Percentiles rank a stretch among this genome's conserved stretches.
Evolutionary conservation across 2,329 filamentous ascomycete genomes (phyloP).

Genomic region (Aspergillus caelatus): DNA sequence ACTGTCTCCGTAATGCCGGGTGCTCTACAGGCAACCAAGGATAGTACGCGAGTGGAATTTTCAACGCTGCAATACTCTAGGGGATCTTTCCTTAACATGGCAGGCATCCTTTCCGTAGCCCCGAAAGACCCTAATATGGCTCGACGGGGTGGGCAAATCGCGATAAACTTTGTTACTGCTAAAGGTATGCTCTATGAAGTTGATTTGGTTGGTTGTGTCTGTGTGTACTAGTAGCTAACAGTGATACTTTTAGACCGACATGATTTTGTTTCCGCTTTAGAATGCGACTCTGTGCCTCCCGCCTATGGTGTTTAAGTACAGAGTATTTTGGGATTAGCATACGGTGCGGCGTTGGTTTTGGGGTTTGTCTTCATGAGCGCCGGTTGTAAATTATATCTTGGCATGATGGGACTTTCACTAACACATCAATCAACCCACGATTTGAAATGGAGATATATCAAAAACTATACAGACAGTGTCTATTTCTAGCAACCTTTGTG

Average conservation of each 20-base stretch:
- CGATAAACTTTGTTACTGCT: conserved; percentile 28
- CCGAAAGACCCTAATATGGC: conserved; percentile 24
- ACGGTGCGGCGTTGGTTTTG: neutral
- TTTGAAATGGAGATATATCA: no score
- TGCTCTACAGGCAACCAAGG: conserved; percentile 18
- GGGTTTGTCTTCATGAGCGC: neutral
- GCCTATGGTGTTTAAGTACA: neutral
- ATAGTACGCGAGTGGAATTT: conserved; percentile 27
- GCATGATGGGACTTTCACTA: neutral
- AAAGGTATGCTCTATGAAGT: conserved; percentile 20
- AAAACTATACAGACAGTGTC: no score
- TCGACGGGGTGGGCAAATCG: conserved; percentile 25
- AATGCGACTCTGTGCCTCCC: neutral
- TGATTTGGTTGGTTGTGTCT: neutral
- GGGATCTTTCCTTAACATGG: conserved; percentile 32
- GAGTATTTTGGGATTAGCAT: neutral
- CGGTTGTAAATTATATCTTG: neutral
- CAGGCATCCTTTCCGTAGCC: conserved; percentile 28
- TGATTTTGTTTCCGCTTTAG: conserved; percentile 22
- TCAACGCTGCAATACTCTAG: conserved; percentile 23
- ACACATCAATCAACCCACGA: no score
- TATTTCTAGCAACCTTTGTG: no score
- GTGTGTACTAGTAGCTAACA: neutral
- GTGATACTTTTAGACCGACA: conserved; percentile 19
- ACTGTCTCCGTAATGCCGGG: conserved; percentile 26